Percentiles rank a stretch among this genome's conserved stretches.
phyloP scores from a whole-genome alignment of 192 early-diverging fungal species.

The Podila epicladia region DNA sequence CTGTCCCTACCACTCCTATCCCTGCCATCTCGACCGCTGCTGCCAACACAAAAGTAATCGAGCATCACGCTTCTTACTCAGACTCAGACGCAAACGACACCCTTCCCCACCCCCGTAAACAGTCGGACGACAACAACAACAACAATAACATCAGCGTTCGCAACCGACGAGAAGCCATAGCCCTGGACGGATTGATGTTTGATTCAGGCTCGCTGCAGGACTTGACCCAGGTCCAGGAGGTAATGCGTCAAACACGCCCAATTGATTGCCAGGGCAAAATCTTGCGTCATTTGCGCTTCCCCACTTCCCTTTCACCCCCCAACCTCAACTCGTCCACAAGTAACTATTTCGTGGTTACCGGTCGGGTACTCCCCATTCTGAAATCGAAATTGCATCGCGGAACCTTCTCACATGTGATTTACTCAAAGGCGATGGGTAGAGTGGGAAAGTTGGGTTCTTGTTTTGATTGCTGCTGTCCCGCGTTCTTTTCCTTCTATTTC shows the following conservation, averaged over 20 bases:
- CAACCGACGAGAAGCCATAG: constrained; percentile 31
- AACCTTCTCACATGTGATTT: no score
- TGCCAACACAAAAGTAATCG: not conserved
- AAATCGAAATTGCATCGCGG: no score
- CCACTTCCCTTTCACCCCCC: no score
- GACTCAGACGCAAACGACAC: not conserved
- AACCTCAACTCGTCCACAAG: no score
- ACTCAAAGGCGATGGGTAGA: no score
- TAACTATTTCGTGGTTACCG: no score
- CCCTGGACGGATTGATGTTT: constrained; percentile 45
- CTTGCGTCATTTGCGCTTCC: no score
- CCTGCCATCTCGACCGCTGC: not conserved
- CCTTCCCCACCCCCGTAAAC: constrained; percentile 13
- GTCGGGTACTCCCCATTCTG: no score
- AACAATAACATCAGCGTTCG: constrained; percentile 4
- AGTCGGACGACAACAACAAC: constrained; percentile 17
- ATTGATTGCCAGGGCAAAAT: no score
- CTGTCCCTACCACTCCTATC: not conserved
- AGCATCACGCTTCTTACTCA: not conserved
- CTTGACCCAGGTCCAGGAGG: not conserved
- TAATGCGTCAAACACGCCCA: not conserved
- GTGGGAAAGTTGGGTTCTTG: not conserved
- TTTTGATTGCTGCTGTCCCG: not conserved
- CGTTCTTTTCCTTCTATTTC: no score
- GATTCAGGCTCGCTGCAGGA: constrained; percentile 24